Conservation (phyloP, 805 yeast genomes). For the Maudiozyma pseudohumilis region DNA sequence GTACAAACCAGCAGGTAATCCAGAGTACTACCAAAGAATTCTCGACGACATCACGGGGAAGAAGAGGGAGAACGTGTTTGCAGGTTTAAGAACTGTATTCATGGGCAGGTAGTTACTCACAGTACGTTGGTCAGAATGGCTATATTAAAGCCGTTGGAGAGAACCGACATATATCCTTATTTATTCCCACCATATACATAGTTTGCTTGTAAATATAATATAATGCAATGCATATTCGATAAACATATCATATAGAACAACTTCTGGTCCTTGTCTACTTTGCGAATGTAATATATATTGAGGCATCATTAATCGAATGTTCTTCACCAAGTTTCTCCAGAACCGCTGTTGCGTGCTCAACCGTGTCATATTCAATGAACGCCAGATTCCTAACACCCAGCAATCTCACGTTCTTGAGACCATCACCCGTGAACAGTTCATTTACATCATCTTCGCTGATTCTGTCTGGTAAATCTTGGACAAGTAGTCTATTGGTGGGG, state of each 20-base stretch:
- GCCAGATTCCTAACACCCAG: slow-evolving; percentile 64
- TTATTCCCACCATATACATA: background rate
- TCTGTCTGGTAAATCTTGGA: slow-evolving; percentile 51
- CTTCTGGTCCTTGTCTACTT: slow-evolving; percentile 13
- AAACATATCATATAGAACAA: slow-evolving; percentile 10
- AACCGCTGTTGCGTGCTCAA: slow-evolving; percentile 35
- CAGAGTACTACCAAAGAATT: slow-evolving; percentile 63
- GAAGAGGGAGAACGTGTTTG: slow-evolving; percentile 51
- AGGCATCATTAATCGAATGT: slow-evolving; percentile 7
- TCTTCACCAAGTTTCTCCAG: slow-evolving; percentile 11
- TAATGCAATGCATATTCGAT: background rate
- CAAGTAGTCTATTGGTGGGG: slow-evolving; percentile 59
- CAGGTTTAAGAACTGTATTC: slow-evolving; percentile 64
- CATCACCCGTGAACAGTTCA: slow-evolving; percentile 41
- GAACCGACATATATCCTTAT: too few relatives aligned
- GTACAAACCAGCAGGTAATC: slow-evolving; percentile 75
- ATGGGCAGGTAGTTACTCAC: slow-evolving; percentile 47
- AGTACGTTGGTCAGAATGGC: background rate
- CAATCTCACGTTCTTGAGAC: slow-evolving; percentile 56
- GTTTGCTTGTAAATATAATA: background rate
- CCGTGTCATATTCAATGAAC: slow-evolving; percentile 66
- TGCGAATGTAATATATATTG: slow-evolving; percentile 24
- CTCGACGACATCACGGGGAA: slow-evolving; percentile 62
- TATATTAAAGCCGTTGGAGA: too few relatives aligned
- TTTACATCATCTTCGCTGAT: slow-evolving; percentile 34